Percentiles rank a stretch among this genome's conserved stretches.
Conservation (phyloP, 768 basidiomycete species). For the Boletus bicolor region DNA sequence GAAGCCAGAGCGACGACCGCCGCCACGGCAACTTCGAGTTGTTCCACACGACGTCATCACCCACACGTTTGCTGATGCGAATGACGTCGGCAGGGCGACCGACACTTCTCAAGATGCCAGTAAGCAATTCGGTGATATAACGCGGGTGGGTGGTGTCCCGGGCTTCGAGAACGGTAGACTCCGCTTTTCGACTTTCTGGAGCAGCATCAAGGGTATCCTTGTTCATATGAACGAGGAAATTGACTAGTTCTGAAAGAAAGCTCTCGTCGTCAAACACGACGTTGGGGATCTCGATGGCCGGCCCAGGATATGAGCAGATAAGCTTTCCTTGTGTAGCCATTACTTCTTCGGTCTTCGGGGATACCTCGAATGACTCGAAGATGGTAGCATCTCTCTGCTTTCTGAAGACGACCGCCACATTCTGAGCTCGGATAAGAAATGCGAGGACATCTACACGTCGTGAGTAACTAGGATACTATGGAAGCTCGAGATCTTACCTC, state of each 20-base stretch:
- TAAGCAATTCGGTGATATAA: slow-evolving; percentile 48
- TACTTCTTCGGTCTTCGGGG: slow-evolving; percentile 34
- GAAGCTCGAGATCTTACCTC: slow-evolving; percentile 13
- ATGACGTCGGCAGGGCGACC: slow-evolving; percentile 28
- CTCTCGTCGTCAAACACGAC: slow-evolving; percentile 22
- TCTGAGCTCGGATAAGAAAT: slow-evolving; percentile 44
- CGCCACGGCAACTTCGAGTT: slow-evolving; percentile 43
- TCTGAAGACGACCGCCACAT: slow-evolving; percentile 44
- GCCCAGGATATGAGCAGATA: slow-evolving; percentile 43
- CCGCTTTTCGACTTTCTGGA: slow-evolving; percentile 38
- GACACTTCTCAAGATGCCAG: slow-evolving; percentile 43
- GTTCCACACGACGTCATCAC: slow-evolving; percentile 46
- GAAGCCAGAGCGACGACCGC: slow-evolving; percentile 48
- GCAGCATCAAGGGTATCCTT: slow-evolving; percentile 34
- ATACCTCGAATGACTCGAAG: slow-evolving; percentile 48
- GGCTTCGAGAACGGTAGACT: slow-evolving; percentile 33
- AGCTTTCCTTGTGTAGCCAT: slow-evolving; percentile 43
- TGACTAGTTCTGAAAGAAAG: slow-evolving; percentile 36
- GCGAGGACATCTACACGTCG: slow-evolving; percentile 33
- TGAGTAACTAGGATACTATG: background rate
- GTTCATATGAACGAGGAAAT: slow-evolving; percentile 37
- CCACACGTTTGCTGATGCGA: slow-evolving; percentile 41
- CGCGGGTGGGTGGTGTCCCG: slow-evolving; percentile 43
- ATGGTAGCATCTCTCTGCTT: slow-evolving; percentile 25
- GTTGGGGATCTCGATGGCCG: slow-evolving; percentile 38